Percentiles rank a stretch among this genome's conserved stretches.
phyloP scores from a whole-genome alignment of 306 rosid species.

The Macrotyloma uniflorum region DNA sequence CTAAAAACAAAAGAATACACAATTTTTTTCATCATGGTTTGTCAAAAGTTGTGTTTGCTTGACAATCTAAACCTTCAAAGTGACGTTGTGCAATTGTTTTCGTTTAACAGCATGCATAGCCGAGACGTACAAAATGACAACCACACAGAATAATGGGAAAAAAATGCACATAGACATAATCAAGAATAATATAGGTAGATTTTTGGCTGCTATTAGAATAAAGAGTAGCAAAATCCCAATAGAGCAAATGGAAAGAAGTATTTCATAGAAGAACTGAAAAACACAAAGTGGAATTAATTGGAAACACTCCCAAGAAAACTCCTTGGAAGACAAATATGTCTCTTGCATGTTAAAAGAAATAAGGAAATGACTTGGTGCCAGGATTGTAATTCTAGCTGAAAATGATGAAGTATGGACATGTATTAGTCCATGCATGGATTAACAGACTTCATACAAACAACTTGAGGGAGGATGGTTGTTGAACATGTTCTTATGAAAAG shows the following conservation, averaged over 20 bases:
- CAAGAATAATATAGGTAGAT: background rate
- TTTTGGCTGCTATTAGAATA: background rate
- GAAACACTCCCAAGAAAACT: background rate
- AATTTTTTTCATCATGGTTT: background rate
- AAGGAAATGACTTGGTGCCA: background rate
- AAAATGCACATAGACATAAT: too few species aligned
- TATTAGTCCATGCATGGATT: background rate
- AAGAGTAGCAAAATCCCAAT: background rate
- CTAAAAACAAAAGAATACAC: too few species aligned
- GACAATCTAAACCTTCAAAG: background rate
- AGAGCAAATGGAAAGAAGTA: background rate
- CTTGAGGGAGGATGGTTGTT: constrained; percentile 13
- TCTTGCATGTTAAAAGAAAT: background rate
- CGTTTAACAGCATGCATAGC: background rate
- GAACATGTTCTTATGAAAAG: constrained; percentile 2
- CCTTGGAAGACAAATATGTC: background rate
- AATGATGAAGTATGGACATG: background rate
- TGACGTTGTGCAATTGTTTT: background rate
- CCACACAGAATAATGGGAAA: too few species aligned
- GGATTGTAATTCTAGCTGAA: background rate
- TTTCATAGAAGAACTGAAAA: background rate
- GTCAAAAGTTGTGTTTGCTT: background rate
- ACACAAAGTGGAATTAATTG: background rate
- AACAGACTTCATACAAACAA: constrained; percentile 7
- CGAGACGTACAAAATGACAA: background rate